Evolutionary conservation across 176 grass and related monocot species (phyloP).

Genomic region (Aegilops bicornis): DNA sequence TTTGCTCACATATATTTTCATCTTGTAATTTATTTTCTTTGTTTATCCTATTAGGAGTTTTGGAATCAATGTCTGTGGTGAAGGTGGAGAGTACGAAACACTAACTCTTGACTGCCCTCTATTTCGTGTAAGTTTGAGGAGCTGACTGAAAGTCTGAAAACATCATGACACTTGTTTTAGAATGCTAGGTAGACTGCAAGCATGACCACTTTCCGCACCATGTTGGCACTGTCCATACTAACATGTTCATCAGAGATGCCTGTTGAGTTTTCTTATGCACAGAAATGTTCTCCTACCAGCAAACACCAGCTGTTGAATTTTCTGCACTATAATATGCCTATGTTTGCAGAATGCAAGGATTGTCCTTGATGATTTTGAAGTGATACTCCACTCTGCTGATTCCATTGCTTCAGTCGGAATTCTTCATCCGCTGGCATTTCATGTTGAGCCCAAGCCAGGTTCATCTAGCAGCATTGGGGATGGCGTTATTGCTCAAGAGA

Average conservation of each 20-base stretch:
- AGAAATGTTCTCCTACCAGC: neutral
- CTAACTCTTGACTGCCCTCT: constrained; percentile 98
- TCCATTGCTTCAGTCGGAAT: constrained; percentile 89
- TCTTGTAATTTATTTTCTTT: constrained; percentile 37
- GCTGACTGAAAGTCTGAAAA: neutral
- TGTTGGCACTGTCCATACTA: neutral
- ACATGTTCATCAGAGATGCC: neutral
- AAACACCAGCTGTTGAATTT: neutral
- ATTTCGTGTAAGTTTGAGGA: constrained; percentile 72
- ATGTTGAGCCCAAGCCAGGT: constrained; percentile 68
- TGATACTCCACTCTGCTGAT: constrained; percentile 75
- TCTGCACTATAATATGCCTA: constrained; percentile 27
- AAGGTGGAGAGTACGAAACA: constrained; percentile 99
- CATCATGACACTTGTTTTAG: neutral
- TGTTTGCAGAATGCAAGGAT: constrained; percentile 85
- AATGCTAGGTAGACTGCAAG: neutral
- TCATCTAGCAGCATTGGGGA: constrained; percentile 29
- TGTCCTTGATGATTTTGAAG: constrained; percentile 78
- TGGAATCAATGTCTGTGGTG: constrained; percentile 97
- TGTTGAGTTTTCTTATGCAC: neutral
- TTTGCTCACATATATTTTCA: neutral
- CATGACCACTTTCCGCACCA: neutral
- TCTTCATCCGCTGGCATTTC: constrained; percentile 83
- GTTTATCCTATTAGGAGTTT: constrained; percentile 61
- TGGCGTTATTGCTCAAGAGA: constrained; percentile 9